Percentiles rank a stretch among this genome's conserved stretches.
These are phyloP conservation scores for Microbotryum intermedium DNA, from an alignment of 1,284 basidiomycete species.

Conservation along the genomic window DNA sequence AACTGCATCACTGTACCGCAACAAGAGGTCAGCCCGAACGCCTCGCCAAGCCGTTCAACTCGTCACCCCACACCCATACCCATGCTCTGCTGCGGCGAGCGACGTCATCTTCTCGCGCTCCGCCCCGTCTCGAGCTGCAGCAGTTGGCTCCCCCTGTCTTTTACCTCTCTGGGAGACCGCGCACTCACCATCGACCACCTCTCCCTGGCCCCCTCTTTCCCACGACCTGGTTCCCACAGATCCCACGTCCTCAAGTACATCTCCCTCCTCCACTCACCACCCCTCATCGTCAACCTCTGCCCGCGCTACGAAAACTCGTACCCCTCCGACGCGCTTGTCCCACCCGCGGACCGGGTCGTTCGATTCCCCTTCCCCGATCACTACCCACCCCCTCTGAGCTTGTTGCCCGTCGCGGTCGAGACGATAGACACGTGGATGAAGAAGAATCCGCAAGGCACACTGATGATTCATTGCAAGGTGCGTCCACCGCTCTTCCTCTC, in stretches of 20 bases:
- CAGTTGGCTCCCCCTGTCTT: no score
- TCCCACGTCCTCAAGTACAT: no score
- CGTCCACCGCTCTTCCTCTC: neutral
- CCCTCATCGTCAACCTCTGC: conserved; percentile 71
- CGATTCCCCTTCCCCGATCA: conserved; percentile 29
- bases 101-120: no score
- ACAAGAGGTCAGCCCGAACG: conserved; percentile 47
- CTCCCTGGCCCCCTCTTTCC: no score
- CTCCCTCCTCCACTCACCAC: neutral
- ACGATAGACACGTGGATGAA: conserved; percentile 73
- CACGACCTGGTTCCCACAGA: no score
- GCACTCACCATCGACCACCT: no score
- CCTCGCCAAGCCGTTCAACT: no score
- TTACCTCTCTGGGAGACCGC: no score
- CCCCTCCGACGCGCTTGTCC: conserved; percentile 42
- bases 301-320: conserved; percentile 44
- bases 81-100: no score
- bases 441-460: conserved; percentile 59
- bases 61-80: no score
- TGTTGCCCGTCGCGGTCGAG: conserved; percentile 64
- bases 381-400: conserved; percentile 64
- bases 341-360: conserved; percentile 51
- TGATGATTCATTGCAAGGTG: conserved; percentile 74
- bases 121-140: no score
- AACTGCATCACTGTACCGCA: conserved; percentile 70